A percentile compares a stretch with the other conserved stretches of the same genome.
phyloP scores from a whole-genome alignment of 371 early-diverging fungal genomes.

The Neoconidiobolus thromboides region DNA sequence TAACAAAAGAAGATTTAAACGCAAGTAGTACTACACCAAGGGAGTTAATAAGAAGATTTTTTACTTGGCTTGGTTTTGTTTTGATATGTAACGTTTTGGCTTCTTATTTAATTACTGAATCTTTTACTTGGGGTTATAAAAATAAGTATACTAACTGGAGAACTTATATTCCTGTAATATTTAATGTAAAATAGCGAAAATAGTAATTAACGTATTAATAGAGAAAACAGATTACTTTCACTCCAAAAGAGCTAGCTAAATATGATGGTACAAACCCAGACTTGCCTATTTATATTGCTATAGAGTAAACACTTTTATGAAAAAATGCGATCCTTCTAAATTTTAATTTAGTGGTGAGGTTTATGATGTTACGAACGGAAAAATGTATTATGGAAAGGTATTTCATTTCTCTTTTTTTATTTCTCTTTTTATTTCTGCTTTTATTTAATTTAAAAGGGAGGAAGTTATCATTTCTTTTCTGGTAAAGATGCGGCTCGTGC shows the following conservation, averaged over 20 bases:
- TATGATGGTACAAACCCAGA: conserved; percentile 63
- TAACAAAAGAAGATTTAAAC: neutral
- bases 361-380: conserved; percentile 60
- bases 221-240: conserved; percentile 31
- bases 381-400: conserved; percentile 43
- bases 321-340: neutral
- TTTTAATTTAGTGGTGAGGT: conserved; percentile 41
- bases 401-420: conserved; percentile 67
- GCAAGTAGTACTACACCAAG: neutral
- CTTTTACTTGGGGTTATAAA: conserved; percentile 55
- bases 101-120: conserved; percentile 56
- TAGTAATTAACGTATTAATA: neutral
- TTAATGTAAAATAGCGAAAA: neutral
- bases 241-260: conserved; percentile 45
- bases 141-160: conserved; percentile 54
- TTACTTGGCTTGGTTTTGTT: neutral
- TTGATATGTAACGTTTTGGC: conserved; percentile 16
- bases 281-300: conserved; percentile 69
- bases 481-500: conserved; percentile 86
- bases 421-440: conserved; percentile 36
- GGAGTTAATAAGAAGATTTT: too few relatives aligned
- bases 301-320: conserved; percentile 33
- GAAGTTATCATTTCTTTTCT: conserved; percentile 74
- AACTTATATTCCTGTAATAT: conserved; percentile 28
- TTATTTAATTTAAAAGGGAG: conserved; percentile 22